phyloP scores from a whole-genome alignment of 352 stramenopile species.

The Elongisporangium undulatum region DNA sequence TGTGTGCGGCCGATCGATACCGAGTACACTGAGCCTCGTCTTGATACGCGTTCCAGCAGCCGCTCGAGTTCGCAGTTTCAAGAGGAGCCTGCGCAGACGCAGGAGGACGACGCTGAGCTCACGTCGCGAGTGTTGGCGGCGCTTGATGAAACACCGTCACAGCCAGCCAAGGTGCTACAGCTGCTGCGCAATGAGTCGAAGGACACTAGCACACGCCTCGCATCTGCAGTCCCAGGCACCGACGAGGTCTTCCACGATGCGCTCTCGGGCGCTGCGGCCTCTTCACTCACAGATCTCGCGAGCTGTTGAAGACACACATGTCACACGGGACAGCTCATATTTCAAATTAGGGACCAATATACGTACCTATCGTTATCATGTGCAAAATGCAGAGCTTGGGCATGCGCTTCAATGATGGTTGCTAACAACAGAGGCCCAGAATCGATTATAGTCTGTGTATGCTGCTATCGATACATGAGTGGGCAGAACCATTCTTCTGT shows the following conservation, averaged over 20 bases:
- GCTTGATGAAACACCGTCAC: conserved; percentile 31
- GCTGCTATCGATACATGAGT: neutral
- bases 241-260: conserved; percentile 2
- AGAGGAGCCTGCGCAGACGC: conserved; percentile 4
- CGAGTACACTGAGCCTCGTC: conserved; percentile 4
- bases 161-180: conserved; percentile 1
- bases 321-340: neutral
- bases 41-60: conserved; percentile 24
- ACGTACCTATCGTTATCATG: neutral
- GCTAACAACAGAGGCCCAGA: too few relatives aligned
- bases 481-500: neutral
- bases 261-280: neutral
- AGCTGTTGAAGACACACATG: neutral
- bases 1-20: conserved; percentile 57
- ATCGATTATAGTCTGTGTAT: too few relatives aligned
- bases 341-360: neutral
- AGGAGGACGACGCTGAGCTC: conserved; percentile 53
- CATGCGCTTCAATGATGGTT: too few relatives aligned
- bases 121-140: conserved; percentile 52
- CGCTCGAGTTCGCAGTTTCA: conserved; percentile 22
- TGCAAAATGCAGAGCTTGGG: neutral
- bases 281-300: neutral
- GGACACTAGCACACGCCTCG: neutral
- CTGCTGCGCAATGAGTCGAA: neutral
- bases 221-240: neutral